Evolutionary conservation across 768 basidiomycete genomes (phyloP).

Genomic region (Psilocybe cyanescens): DNA sequence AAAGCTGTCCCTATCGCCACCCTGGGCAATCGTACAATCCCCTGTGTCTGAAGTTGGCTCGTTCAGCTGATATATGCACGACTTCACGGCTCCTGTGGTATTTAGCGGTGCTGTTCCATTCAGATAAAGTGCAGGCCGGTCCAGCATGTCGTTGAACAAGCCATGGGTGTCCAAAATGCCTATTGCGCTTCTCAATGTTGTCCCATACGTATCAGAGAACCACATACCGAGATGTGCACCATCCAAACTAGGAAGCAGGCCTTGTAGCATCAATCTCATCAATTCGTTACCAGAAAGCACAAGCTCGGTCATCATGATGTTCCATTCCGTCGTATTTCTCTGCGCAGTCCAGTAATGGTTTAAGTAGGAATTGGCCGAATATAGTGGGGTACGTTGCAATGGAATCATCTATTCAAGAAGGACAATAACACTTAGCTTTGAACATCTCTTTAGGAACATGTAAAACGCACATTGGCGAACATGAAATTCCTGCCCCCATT

Average conservation of each 20-base stretch:
- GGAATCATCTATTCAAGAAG: constrained; percentile 53
- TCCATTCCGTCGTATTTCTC: constrained; percentile 62
- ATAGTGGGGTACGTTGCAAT: constrained; percentile 50
- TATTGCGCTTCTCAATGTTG: constrained; percentile 20
- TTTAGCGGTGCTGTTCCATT: constrained; percentile 68
- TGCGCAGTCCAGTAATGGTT: constrained; percentile 51
- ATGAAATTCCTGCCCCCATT: constrained; percentile 67
- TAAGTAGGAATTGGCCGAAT: constrained; percentile 47
- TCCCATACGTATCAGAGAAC: not conserved
- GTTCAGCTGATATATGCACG: constrained; percentile 46
- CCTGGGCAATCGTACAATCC: constrained; percentile 39
- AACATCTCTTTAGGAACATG: not conserved
- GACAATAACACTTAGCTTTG: not conserved
- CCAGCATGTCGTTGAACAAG: constrained; percentile 60
- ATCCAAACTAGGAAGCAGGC: constrained; percentile 44
- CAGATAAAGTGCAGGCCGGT: constrained; percentile 51
- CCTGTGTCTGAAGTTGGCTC: constrained; percentile 24
- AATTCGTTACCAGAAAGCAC: constrained; percentile 53
- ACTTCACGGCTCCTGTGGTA: constrained; percentile 51
- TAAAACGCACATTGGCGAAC: constrained; percentile 60
- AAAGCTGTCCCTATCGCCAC: constrained; percentile 55
- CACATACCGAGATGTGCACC: constrained; percentile 60
- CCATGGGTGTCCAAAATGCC: constrained; percentile 63
- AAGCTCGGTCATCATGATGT: constrained; percentile 54
- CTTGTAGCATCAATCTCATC: constrained; percentile 50